Evolutionary conservation across 352 stramenopile genomes (phyloP).

Genomic region (Phytophthora cactorum): DNA sequence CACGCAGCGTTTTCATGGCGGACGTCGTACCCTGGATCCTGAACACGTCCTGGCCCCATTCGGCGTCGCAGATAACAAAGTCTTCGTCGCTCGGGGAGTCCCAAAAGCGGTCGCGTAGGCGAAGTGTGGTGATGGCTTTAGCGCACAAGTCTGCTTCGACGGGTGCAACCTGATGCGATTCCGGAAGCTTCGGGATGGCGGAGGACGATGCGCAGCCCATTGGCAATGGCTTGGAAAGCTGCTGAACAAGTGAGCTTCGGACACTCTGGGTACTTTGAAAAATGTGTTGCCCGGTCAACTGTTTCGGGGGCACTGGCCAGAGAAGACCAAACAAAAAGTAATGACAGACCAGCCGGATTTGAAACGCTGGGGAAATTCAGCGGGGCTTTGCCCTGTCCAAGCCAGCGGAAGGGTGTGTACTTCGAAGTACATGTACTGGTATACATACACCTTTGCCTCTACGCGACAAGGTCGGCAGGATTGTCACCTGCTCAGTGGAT

Average conservation of each 20-base stretch:
- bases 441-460: background rate
- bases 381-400: constrained; percentile 1
- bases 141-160: constrained; percentile 35
- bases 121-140: constrained; percentile 39
- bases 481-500: constrained; percentile 18
- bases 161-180: constrained; percentile 25
- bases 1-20: constrained; percentile 45
- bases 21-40: constrained; percentile 42
- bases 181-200: constrained; percentile 27
- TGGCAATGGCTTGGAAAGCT: background rate
- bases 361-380: background rate
- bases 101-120: constrained; percentile 46
- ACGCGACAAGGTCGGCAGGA: constrained; percentile 5
- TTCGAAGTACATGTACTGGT: too few relatives aligned
- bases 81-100: constrained; percentile 37
- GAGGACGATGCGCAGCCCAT: constrained; percentile 50
- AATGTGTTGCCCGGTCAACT: constrained; percentile 20
- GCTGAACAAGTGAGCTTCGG: constrained; percentile 7
- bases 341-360: constrained; percentile 20
- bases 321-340: background rate
- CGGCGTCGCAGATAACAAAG: constrained; percentile 40
- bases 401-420: background rate
- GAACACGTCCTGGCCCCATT: constrained; percentile 40
- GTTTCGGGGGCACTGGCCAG: background rate
- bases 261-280: constrained; percentile 18